Evolutionary conservation across 225 moss, liverwort and hornwort genomes (phyloP).

Genomic region (Pseudoscleropodium purum): DNA sequence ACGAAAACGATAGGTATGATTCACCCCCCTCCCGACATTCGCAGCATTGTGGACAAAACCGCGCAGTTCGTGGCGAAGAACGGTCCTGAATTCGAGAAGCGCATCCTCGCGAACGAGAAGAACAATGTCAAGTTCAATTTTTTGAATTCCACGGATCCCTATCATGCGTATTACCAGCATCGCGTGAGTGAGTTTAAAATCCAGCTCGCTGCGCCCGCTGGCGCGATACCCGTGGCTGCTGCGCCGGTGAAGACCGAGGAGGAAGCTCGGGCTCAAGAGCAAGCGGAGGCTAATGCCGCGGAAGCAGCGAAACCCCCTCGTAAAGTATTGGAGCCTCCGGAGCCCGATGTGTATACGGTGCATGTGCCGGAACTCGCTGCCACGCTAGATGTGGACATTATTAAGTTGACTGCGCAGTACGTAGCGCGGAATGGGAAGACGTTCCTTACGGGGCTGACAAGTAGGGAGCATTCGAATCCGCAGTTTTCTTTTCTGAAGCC

Average conservation of each 20-base stretch:
- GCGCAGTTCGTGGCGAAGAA: conserved; percentile 98
- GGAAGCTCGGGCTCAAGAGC: conserved; percentile 46
- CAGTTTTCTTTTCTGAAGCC: conserved; percentile 95
- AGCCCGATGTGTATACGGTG: conserved; percentile 78
- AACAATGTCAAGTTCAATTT: conserved; percentile 99
- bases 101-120: conserved; percentile 98
- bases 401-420: conserved; percentile 93
- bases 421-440: conserved; percentile 96
- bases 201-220: conserved; percentile 68
- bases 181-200: conserved; percentile 84
- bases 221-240: conserved; percentile 8
- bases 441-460: conserved; percentile 86
- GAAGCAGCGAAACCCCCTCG: conserved; percentile 41
- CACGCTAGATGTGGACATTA: conserved; percentile 77
- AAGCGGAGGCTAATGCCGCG: conserved; percentile 18
- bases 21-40: conserved; percentile 95
- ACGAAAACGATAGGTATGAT: conserved; percentile 99
- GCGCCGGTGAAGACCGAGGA: conserved; percentile 55
- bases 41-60: conserved; percentile 98
- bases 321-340: conserved; percentile 83
- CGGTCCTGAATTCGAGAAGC: conserved; percentile 97
- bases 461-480: conserved; percentile 82
- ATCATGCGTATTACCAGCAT: conserved; percentile 96
- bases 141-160: conserved; percentile 86
- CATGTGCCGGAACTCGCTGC: conserved; percentile 74